These are phyloP conservation scores for Cercospora sp. DNA, from an alignment of 2,329 filamentous ascomycete species.

Conservation along the genomic window DNA sequence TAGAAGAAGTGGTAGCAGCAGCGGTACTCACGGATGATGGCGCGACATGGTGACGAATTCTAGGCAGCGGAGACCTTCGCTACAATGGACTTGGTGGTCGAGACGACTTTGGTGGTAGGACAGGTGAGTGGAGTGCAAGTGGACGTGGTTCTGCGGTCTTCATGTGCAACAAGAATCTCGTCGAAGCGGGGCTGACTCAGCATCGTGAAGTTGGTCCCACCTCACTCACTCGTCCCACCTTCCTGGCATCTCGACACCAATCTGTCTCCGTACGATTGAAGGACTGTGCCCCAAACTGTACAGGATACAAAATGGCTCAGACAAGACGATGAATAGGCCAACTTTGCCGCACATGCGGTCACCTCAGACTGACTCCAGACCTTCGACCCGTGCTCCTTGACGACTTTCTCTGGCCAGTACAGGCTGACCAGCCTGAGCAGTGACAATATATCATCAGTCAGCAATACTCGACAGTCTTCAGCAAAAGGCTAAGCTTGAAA, in stretches of 20 bases:
- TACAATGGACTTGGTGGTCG: background rate
- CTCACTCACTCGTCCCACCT: background rate
- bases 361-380: too few species aligned
- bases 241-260: background rate
- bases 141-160: background rate
- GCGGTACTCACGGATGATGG: constrained; percentile 76
- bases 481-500: background rate
- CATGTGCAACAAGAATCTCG: constrained; percentile 7
- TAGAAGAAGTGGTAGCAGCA: constrained; percentile 8
- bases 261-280: too few species aligned
- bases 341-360: too few species aligned
- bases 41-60: constrained; percentile 68
- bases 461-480: background rate
- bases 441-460: too few species aligned
- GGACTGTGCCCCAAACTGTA: too few species aligned
- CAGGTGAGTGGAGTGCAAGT: background rate
- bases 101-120: background rate
- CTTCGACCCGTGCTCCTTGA: too few species aligned
- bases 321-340: background rate
- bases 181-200: constrained; percentile 1
- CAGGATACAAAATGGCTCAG: background rate
- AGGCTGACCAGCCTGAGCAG: too few species aligned
- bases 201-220: background rate
- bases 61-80: background rate
- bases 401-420: too few species aligned